Percentiles rank a stretch among this genome's conserved stretches.
These are phyloP conservation scores for Penicillium daleae DNA, from an alignment of 495 filamentous ascomycete genomes.

Conservation along the genomic window DNA sequence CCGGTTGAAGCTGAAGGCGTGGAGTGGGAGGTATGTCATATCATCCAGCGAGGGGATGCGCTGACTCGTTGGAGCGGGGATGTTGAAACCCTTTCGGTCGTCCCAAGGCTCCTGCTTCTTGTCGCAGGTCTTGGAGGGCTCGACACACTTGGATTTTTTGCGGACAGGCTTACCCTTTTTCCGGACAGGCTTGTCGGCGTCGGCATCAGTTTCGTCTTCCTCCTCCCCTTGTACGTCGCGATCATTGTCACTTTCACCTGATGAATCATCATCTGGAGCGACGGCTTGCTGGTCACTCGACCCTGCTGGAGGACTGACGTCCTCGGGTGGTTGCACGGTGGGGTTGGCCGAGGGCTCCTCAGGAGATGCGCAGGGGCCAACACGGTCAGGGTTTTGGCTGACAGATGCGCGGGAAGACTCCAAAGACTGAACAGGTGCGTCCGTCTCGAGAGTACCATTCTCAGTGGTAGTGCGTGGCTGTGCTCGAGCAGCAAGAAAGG, in stretches of 20 bases:
- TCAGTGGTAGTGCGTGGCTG: not conserved
- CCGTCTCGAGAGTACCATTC: not conserved
- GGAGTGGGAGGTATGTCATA: constrained; percentile 47
- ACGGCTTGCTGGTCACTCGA: not conserved
- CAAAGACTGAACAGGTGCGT: not conserved
- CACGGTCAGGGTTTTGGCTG: not conserved
- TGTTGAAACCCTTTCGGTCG: constrained; percentile 35
- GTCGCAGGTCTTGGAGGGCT: not conserved
- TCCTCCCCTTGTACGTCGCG: not conserved
- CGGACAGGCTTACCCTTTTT: constrained; percentile 9
- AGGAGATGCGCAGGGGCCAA: constrained; percentile 1
- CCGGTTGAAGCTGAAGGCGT: constrained; percentile 64
- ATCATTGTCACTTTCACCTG: not conserved
- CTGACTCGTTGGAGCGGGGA: constrained; percentile 5
- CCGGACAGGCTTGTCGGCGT: not conserved
- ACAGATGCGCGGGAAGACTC: not conserved
- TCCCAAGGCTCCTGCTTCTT: constrained; percentile 17
- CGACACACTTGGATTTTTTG: not conserved
- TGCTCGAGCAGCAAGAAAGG: constrained; percentile 11
- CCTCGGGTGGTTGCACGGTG: not conserved
- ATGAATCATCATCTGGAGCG: constrained; percentile 2
- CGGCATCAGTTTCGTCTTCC: not conserved
- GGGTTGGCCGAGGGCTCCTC: not conserved
- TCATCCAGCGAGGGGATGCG: constrained; percentile 16
- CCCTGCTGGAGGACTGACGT: not conserved